These are phyloP conservation scores for Diplodia intermedia DNA, from an alignment of 2,329 filamentous ascomycete species.

Conservation along the genomic window DNA sequence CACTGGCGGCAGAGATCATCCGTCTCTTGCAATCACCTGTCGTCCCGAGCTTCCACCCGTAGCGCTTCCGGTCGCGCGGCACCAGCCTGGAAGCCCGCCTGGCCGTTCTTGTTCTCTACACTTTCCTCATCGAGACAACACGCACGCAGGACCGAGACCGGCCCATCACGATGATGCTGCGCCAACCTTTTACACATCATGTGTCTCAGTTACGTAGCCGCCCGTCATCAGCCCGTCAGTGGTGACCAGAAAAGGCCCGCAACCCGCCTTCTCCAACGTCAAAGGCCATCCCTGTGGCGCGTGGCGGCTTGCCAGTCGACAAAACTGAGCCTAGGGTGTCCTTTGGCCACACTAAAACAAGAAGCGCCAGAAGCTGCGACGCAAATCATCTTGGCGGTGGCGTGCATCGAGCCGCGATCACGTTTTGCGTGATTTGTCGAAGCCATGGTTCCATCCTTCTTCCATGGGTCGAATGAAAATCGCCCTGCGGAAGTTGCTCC, in stretches of 20 bases:
- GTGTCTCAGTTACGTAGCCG: background rate
- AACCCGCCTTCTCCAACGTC: background rate
- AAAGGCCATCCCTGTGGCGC: background rate
- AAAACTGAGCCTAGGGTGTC: background rate
- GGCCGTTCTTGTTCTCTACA: background rate
- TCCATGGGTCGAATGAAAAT: background rate
- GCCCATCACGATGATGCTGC: background rate
- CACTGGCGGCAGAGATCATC: background rate
- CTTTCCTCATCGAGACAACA: background rate
- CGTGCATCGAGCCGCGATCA: slow-evolving; percentile 2
- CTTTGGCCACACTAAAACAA: background rate
- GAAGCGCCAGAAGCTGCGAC: background rate
- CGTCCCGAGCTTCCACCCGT: slow-evolving; percentile 14
- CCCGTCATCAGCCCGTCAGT: background rate
- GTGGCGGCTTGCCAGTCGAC: background rate
- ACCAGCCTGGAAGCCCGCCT: background rate
- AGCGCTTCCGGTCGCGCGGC: background rate
- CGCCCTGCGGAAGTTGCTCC: background rate
- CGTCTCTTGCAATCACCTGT: slow-evolving; percentile 6
- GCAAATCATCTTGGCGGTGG: background rate
- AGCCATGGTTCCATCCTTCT: background rate
- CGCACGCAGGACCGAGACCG: background rate
- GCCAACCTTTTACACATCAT: background rate
- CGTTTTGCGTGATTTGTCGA: background rate
- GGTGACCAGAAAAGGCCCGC: background rate